Evolutionary conservation across 108 stramenopile species (phyloP).

Genomic region (Nannochloropsis gaditana): DNA sequence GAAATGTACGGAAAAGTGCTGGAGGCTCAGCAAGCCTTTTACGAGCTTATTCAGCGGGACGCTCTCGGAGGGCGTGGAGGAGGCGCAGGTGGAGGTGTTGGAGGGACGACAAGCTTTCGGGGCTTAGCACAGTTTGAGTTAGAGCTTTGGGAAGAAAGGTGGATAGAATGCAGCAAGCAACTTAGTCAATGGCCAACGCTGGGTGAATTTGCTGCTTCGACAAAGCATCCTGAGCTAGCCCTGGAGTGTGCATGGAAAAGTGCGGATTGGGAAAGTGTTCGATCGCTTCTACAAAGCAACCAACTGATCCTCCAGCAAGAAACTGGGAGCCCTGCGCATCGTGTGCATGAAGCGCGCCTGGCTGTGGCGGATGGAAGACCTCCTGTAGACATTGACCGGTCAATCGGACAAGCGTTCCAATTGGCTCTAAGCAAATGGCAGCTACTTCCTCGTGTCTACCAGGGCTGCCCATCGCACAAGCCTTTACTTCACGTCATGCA

Average conservation of each 20-base stretch:
- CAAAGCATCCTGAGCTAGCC: constrained; percentile 60
- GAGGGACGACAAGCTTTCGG: neutral
- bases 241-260: constrained; percentile 83
- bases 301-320: constrained; percentile 24
- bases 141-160: constrained; percentile 77
- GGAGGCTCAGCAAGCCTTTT: constrained; percentile 44
- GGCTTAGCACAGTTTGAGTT: constrained; percentile 62
- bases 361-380: constrained; percentile 64
- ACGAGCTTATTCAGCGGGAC: constrained; percentile 32
- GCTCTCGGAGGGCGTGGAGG: neutral
- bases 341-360: constrained; percentile 36
- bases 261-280: constrained; percentile 65
- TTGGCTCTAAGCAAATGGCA: constrained; percentile 45
- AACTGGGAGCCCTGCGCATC: constrained; percentile 28
- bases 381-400: constrained; percentile 70
- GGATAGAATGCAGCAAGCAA: constrained; percentile 76
- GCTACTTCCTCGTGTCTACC: constrained; percentile 48
- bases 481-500: constrained; percentile 75
- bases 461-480: constrained; percentile 67
- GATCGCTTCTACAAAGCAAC: neutral
- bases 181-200: constrained; percentile 74
- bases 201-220: constrained; percentile 64
- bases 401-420: constrained; percentile 62
- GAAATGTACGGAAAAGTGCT: constrained; percentile 38
- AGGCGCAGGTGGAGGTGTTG: neutral